phyloP scores from a whole-genome alignment of 768 basidiomycete species.

The Psilocybe cubensis region DNA sequence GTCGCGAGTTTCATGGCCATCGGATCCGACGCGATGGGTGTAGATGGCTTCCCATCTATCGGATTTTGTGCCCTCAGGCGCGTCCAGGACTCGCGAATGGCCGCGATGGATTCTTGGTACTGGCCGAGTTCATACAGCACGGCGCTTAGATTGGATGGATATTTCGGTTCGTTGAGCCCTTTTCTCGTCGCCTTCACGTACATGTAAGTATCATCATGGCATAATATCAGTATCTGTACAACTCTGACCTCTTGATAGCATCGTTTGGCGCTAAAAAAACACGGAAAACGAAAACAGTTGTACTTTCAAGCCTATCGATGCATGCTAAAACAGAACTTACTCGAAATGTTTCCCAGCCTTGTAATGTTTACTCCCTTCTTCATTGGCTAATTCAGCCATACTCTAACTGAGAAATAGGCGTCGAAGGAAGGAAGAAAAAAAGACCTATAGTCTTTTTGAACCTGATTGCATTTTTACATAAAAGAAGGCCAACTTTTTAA shows the following conservation, averaged over 20 bases:
- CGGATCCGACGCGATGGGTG: background rate
- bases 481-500: too few relatives aligned
- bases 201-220: background rate
- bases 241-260: slow-evolving; percentile 1
- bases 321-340: background rate
- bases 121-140: slow-evolving; percentile 22
- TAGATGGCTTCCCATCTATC: background rate
- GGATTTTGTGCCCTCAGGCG: slow-evolving; percentile 1
- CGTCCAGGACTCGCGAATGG: slow-evolving; percentile 11
- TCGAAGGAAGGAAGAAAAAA: background rate
- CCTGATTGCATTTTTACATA: background rate
- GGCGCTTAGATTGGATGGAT: slow-evolving; percentile 26
- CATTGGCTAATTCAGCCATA: slow-evolving; percentile 11
- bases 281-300: background rate
- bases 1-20: slow-evolving; percentile 20
- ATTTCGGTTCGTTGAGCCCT: slow-evolving; percentile 19
- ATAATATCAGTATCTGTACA: background rate
- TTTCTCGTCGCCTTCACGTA: background rate
- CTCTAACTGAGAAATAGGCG: background rate
- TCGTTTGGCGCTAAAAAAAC: background rate
- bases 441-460: background rate
- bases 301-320: background rate
- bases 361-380: slow-evolving; percentile 8
- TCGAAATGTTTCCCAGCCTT: slow-evolving; percentile 3
- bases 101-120: slow-evolving; percentile 15